Percentiles rank a stretch among this genome's conserved stretches.
Evolutionary conservation across 768 basidiomycete genomes (phyloP).

Genomic region (Termitomyces sp.): DNA sequence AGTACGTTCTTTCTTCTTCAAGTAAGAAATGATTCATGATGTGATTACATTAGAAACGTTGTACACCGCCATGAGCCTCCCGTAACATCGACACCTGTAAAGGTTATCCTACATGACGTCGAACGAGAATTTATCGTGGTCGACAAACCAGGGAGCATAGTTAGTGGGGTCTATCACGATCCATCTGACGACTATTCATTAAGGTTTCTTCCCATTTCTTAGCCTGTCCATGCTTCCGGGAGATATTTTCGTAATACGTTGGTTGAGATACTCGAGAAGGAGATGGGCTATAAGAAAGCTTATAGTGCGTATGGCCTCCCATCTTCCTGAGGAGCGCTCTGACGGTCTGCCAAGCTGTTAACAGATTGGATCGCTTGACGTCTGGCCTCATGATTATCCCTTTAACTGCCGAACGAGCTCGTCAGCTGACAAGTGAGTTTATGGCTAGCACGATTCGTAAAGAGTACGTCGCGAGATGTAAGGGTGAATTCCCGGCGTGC

Average conservation of each 20-base stretch:
- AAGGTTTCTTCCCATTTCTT: constrained; percentile 9
- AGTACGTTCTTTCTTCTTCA: constrained; percentile 49
- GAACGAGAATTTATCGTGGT: constrained; percentile 87
- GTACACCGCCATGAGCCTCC: constrained; percentile 98
- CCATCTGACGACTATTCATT: constrained; percentile 6
- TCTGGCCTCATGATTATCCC: constrained; percentile 96
- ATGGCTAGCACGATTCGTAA: constrained; percentile 79
- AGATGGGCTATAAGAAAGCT: constrained; percentile 78
- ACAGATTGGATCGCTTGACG: constrained; percentile 90
- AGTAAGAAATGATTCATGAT: not conserved
- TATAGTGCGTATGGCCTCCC: constrained; percentile 61
- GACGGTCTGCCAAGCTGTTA: constrained; percentile 65
- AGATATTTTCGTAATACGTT: constrained; percentile 88
- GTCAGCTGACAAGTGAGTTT: constrained; percentile 77
- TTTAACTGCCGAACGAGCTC: constrained; percentile 65
- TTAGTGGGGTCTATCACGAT: constrained; percentile 44
- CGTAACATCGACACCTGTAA: constrained; percentile 79
- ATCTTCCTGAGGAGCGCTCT: not conserved
- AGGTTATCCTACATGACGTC: constrained; percentile 73
- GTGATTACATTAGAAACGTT: constrained; percentile 61
- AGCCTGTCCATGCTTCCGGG: constrained; percentile 93
- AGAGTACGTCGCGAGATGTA: constrained; percentile 88
- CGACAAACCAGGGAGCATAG: constrained; percentile 95
- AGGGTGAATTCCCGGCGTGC: constrained; percentile 83
- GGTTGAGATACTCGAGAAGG: constrained; percentile 79